A percentile compares a stretch with the other conserved stretches of the same genome.
Evolutionary conservation across 2,329 filamentous ascomycete species (phyloP).

Genomic region (Juglanconis sp.): DNA sequence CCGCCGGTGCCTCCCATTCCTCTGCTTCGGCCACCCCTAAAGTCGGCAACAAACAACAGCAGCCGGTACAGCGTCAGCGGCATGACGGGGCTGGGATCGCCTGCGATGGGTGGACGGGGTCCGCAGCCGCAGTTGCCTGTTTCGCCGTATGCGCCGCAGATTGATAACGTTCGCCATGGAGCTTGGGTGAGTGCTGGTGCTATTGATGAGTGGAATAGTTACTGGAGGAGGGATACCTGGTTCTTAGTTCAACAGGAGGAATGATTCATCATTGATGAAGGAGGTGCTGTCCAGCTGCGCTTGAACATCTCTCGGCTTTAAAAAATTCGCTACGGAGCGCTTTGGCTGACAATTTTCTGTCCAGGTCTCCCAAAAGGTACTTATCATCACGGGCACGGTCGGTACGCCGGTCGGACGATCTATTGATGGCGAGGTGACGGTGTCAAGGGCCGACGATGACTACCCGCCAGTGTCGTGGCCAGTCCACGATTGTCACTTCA

Average conservation of each 20-base stretch:
- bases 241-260: neutral
- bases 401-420: conserved; percentile 66
- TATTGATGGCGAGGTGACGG: conserved; percentile 74
- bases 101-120: conserved; percentile 49
- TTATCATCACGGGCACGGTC: conserved; percentile 77
- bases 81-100: conserved; percentile 59
- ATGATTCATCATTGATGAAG: too few species aligned
- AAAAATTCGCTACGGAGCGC: neutral
- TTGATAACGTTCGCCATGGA: conserved; percentile 75
- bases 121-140: conserved; percentile 56
- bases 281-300: neutral
- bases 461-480: conserved; percentile 86
- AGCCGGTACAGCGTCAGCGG: conserved; percentile 64
- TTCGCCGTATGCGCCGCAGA: conserved; percentile 77
- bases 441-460: conserved; percentile 78
- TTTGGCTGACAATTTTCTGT: neutral
- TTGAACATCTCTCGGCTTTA: too few species aligned
- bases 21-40: conserved; percentile 35
- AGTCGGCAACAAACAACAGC: conserved; percentile 33
- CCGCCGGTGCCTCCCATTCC: conserved; percentile 29
- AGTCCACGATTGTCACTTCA: conserved; percentile 85
- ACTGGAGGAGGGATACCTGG: neutral
- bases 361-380: conserved; percentile 86
- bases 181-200: conserved; percentile 66
- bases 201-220: neutral